Percentiles rank a stretch among this genome's conserved stretches.
Evolutionary conservation across 257 asterid genomes (phyloP).

Genomic region (Nemophila menziesii): DNA sequence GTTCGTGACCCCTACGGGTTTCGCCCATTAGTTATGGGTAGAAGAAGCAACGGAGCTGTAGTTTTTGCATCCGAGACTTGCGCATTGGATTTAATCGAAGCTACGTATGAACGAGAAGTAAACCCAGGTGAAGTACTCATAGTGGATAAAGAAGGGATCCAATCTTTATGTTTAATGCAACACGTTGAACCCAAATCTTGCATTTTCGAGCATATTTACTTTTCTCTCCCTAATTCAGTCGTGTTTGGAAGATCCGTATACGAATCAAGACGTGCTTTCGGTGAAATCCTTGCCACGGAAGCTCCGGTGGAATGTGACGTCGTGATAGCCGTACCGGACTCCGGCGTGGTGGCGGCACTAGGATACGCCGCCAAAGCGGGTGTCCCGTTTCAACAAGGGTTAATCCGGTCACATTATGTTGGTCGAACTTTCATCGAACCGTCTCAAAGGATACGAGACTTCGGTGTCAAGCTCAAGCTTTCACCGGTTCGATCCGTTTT

Average conservation of each 20-base stretch:
- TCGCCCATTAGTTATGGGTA: slow-evolving; percentile 43
- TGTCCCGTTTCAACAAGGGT: slow-evolving; percentile 80
- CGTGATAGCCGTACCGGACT: slow-evolving; percentile 88
- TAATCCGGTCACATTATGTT: slow-evolving; percentile 82
- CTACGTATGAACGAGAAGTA: slow-evolving; percentile 51
- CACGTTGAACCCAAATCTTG: slow-evolving; percentile 64
- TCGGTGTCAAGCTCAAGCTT: slow-evolving; percentile 81
- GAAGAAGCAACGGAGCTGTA: slow-evolving; percentile 36
- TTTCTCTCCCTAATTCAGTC: slow-evolving; percentile 58
- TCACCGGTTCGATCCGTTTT: slow-evolving; percentile 77
- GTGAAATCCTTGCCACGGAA: slow-evolving; percentile 61
- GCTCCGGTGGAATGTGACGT: slow-evolving; percentile 89
- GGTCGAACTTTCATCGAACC: slow-evolving; percentile 96
- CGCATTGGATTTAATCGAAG: slow-evolving; percentile 56
- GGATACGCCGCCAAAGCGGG: slow-evolving; percentile 89
- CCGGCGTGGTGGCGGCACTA: slow-evolving; percentile 88
- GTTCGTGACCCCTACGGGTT: slow-evolving; percentile 39
- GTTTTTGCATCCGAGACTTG: slow-evolving; percentile 42
- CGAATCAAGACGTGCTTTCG: slow-evolving; percentile 56
- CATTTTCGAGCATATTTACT: slow-evolving; percentile 83
- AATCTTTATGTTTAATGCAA: slow-evolving; percentile 47
- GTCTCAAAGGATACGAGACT: slow-evolving; percentile 79
- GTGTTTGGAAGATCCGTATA: slow-evolving; percentile 80
- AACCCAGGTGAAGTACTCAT: slow-evolving; percentile 36
- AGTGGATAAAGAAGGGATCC: slow-evolving; percentile 34